Evolutionary conservation across 805 yeast species (phyloP).

Genomic region (Tetrapisispora arboricola): DNA sequence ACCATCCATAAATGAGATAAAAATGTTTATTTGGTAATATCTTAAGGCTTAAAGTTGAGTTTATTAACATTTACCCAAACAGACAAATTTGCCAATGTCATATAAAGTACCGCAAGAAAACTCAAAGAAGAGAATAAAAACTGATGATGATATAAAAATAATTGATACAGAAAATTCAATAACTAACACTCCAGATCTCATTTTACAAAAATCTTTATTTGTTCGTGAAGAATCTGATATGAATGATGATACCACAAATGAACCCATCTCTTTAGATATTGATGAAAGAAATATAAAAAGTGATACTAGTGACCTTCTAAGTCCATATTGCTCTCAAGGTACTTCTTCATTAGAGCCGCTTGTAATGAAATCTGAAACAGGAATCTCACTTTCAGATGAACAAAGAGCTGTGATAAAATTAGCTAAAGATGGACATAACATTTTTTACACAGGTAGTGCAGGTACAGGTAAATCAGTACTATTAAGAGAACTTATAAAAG

Average conservation of each 20-base stretch:
- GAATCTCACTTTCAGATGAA: conserved; percentile 39
- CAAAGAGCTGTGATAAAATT: conserved; percentile 56
- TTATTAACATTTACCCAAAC: too few relatives aligned
- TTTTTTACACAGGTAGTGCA: conserved; percentile 95
- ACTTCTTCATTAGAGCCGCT: background rate
- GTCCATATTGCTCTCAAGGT: background rate
- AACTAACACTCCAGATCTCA: too few relatives aligned
- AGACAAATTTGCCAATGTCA: background rate
- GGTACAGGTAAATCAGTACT: conserved; percentile 96
- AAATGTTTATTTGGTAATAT: too few relatives aligned
- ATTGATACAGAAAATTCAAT: too few relatives aligned
- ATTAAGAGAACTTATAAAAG: conserved; percentile 49
- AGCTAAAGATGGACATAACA: conserved; percentile 52
- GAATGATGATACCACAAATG: background rate
- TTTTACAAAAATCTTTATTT: background rate
- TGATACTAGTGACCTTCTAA: background rate
- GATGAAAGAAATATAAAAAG: background rate
- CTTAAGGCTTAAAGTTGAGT: too few relatives aligned
- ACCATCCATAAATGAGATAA: too few relatives aligned
- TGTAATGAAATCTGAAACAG: background rate
- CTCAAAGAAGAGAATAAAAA: background rate
- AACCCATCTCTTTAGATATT: background rate
- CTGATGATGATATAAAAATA: background rate
- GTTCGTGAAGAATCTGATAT: background rate
- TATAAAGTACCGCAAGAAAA: background rate